Conservation (phyloP, 179 eudicot genomes). For the Spinacia oleracea region DNA sequence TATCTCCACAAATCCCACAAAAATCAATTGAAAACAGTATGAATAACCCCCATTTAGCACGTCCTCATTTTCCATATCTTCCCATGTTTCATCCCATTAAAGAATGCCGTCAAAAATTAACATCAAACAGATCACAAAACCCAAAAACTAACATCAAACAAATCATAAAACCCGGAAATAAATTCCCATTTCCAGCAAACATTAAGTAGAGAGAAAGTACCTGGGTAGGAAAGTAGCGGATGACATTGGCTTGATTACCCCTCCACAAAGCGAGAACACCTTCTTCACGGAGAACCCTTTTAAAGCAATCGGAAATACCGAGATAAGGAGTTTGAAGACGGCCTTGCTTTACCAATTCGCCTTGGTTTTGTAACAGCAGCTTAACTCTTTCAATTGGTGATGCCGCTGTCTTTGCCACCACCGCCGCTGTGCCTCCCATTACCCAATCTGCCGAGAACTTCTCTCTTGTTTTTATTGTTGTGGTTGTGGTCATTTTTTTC, state of each 20-base stretch:
- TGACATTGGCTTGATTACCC: slow-evolving; percentile 94
- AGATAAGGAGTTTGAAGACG: slow-evolving; percentile 61
- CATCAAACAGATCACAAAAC: background rate
- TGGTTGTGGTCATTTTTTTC: background rate
- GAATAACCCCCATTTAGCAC: background rate
- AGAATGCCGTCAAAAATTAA: background rate
- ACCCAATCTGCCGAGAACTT: slow-evolving; percentile 66
- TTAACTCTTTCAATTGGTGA: slow-evolving; percentile 93
- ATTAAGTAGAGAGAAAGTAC: slow-evolving; percentile 25
- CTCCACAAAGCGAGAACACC: slow-evolving; percentile 83
- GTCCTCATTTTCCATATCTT: too few relatives aligned
- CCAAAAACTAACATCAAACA: background rate
- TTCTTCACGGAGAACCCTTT: slow-evolving; percentile 70
- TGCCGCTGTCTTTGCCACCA: slow-evolving; percentile 68
- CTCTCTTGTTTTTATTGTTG: slow-evolving; percentile 35
- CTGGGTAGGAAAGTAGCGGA: slow-evolving; percentile 96
- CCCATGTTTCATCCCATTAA: background rate
- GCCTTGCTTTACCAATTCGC: slow-evolving; percentile 75
- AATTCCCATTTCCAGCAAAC: slow-evolving; percentile 4
- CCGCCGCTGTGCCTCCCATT: slow-evolving; percentile 82
- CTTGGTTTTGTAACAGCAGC: slow-evolving; percentile 85
- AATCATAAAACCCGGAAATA: background rate
- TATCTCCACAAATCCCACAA: background rate
- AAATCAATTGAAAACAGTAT: background rate
- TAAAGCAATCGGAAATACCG: slow-evolving; percentile 68